A percentile compares a stretch with the other conserved stretches of the same genome.
These are phyloP conservation scores for Parsonsia alboflavescens DNA, from an alignment of 257 asterid species.

Conservation along the genomic window DNA sequence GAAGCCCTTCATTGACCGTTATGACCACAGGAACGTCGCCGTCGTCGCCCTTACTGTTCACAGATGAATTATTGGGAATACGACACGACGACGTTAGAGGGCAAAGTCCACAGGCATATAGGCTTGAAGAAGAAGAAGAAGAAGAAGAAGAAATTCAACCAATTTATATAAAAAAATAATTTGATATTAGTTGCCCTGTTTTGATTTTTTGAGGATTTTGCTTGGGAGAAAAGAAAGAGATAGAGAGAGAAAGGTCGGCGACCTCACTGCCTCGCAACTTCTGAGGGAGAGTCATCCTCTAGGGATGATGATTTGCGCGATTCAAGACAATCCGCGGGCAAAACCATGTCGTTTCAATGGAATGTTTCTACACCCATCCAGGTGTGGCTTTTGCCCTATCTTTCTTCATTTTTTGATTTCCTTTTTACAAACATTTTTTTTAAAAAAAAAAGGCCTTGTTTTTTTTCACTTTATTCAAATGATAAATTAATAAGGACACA, in stretches of 20 bases:
- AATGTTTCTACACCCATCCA: too few species aligned
- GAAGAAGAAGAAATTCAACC: background rate
- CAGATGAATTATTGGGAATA: background rate
- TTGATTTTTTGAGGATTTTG: background rate
- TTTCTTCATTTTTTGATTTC: too few species aligned
- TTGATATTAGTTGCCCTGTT: background rate
- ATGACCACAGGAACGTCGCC: slow-evolving; percentile 20
- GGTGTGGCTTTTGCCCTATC: background rate
- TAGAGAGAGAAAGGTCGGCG: slow-evolving; percentile 20
- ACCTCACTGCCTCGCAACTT: slow-evolving; percentile 13
- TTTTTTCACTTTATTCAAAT: too few species aligned
- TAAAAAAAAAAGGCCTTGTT: too few species aligned
- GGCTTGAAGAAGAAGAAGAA: background rate
- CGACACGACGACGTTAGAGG: slow-evolving; percentile 14
- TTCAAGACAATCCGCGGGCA: background rate
- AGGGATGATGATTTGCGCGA: background rate
- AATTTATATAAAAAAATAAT: background rate
- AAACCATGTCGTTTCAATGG: background rate
- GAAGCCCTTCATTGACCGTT: slow-evolving; percentile 10
- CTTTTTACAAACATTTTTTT: too few species aligned
- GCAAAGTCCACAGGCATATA: background rate
- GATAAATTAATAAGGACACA: too few species aligned
- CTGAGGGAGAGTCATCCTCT: background rate
- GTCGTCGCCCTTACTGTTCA: slow-evolving; percentile 1
- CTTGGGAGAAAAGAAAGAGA: slow-evolving; percentile 21